These are phyloP conservation scores for Annulohypoxylon nitens DNA, from an alignment of 495 filamentous ascomycete genomes.

Conservation along the genomic window DNA sequence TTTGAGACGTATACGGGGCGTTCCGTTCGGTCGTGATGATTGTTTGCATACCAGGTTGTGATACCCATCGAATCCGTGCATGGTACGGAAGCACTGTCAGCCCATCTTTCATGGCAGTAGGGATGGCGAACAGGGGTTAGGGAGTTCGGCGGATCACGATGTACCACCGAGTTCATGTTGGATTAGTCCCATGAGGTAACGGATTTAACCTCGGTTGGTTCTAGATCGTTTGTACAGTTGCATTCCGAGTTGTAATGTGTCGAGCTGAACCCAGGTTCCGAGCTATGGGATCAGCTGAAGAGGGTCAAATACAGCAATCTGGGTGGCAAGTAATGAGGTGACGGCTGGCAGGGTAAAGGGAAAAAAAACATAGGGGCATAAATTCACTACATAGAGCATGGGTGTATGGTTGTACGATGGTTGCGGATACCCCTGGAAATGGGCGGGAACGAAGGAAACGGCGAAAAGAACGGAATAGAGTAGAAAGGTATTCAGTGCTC, in stretches of 20 bases:
- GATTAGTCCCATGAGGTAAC: conserved; percentile 22
- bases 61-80: conserved; percentile 37
- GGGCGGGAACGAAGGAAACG: conserved; percentile 37
- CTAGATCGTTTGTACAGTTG: conserved; percentile 21
- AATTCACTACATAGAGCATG: conserved; percentile 34
- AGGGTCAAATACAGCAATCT: conserved; percentile 22
- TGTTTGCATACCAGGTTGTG: conserved; percentile 42
- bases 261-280: conserved; percentile 7
- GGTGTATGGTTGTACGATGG: conserved; percentile 52
- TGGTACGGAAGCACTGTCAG: conserved; percentile 20
- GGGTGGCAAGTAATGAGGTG: conserved; percentile 36
- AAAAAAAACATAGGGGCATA: conserved; percentile 41
- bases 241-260: conserved; percentile 20
- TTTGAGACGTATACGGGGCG: conserved; percentile 44
- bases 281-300: conserved; percentile 5
- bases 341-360: conserved; percentile 39
- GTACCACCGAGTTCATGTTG: conserved; percentile 25
- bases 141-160: conserved; percentile 31
- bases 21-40: conserved; percentile 31
- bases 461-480: conserved; percentile 44
- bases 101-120: conserved; percentile 17
- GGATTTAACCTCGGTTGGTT: conserved; percentile 30
- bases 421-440: conserved; percentile 51
- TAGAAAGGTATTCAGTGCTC: conserved; percentile 46
- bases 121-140: conserved; percentile 14